A percentile compares a stretch with the other conserved stretches of the same genome.
These are phyloP conservation scores for Hygrophila difformis DNA, from an alignment of 257 asterid species.

Conservation along the genomic window DNA sequence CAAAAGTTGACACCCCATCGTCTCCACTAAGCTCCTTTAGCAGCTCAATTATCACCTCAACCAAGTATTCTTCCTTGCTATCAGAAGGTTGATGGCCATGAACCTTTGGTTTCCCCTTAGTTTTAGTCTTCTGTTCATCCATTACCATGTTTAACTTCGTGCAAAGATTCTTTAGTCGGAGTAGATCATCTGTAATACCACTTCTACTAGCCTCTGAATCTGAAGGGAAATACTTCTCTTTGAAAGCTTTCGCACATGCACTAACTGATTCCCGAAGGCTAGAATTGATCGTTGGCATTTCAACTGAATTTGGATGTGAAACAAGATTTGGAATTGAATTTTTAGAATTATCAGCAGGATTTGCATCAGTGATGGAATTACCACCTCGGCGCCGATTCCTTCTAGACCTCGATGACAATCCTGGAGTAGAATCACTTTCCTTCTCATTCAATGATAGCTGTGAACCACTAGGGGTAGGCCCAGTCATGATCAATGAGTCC, in stretches of 20 bases:
- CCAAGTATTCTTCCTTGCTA: conserved; percentile 57
- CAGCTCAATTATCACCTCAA: conserved; percentile 66
- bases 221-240: conserved; percentile 78
- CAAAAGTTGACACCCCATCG: conserved; percentile 97
- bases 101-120: conserved; percentile 85
- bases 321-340: conserved; percentile 31
- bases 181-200: conserved; percentile 75
- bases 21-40: conserved; percentile 79
- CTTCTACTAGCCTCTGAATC: conserved; percentile 57
- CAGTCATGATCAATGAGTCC: conserved; percentile 55
- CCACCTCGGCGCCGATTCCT: conserved; percentile 70
- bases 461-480: conserved; percentile 36
- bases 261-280: conserved; percentile 65
- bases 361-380: conserved; percentile 49
- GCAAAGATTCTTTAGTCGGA: conserved; percentile 80
- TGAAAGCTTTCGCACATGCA: conserved; percentile 76
- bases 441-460: conserved; percentile 58
- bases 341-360: conserved; percentile 46
- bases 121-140: conserved; percentile 57
- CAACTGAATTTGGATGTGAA: conserved; percentile 49
- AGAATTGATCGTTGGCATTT: conserved; percentile 49
- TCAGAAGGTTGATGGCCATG: conserved; percentile 41
- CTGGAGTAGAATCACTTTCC: conserved; percentile 78
- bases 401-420: conserved; percentile 70
- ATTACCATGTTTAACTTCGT: conserved; percentile 48